Conservation (phyloP, 179 eudicot genomes). For the Beta lomatogona region DNA sequence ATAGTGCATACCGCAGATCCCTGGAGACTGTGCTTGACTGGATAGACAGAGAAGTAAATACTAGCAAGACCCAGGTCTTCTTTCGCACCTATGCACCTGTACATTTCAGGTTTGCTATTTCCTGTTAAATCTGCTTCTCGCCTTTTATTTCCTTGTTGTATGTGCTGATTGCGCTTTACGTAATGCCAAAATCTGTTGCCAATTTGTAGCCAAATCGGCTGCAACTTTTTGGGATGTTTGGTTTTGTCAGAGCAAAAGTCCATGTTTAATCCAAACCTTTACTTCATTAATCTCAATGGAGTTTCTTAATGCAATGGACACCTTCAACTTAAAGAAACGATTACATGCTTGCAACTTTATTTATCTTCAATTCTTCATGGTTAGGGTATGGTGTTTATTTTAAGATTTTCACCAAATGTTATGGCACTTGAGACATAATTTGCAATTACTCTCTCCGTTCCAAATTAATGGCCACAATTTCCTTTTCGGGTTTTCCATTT, state of each 20-base stretch:
- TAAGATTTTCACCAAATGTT: not conserved
- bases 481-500: too few relatives aligned
- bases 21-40: conserved; percentile 61
- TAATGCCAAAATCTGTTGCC: too few relatives aligned
- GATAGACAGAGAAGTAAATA: conserved; percentile 61
- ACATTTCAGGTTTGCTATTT: conserved; percentile 72
- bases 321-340: not conserved
- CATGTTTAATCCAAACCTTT: too few relatives aligned
- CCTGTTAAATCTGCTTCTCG: not conserved
- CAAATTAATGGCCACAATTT: too few relatives aligned
- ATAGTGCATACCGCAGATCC: conserved; percentile 61
- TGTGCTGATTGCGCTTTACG: not conserved
- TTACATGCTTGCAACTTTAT: not conserved
- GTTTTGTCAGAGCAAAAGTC: not conserved
- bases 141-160: not conserved
- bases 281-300: too few relatives aligned
- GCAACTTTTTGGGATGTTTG: not conserved
- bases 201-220: not conserved
- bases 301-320: too few relatives aligned
- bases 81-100: conserved; percentile 88
- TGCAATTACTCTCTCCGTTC: too few relatives aligned
- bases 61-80: conserved; percentile 65
- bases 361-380: not conserved
- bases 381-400: not conserved
- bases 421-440: not conserved